Base-by-base conservation (phyloP, 2,329 filamentous ascomycete genomes). In the Colletotrichum karsti region DNA sequence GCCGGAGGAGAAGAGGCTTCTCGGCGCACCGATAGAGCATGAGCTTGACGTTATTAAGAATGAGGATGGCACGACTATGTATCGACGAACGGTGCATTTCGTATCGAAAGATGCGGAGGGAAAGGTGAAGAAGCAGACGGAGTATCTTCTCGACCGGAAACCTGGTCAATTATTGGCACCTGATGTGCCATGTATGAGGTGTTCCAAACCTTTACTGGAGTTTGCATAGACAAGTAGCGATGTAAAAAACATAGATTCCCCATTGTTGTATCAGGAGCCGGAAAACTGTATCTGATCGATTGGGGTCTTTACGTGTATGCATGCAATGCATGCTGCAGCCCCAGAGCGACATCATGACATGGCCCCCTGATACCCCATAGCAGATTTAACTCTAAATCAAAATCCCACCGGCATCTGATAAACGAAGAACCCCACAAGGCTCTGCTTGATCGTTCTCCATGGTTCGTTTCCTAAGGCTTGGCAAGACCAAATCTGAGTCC, bases 61-160 rank as follows among this genome's bases (percentile, higher is more conserved):
- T 3, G 42, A 55, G 1, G 44, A 50, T 7, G 63, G 57, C 7
- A 28, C 50, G 8, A 42, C 26, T 1, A 22, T 26, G 20, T 69
- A 69, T n/a, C 67, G 63, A n/a, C 35, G 67, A 7, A 56, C 37
- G n/a, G 54, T 62, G 9, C 54, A 61, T 2, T 54, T 67, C 2
- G 1, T 69, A 4, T 28, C 15, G 24, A 50, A 48, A 12, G 33
- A 41, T 10, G 30, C 53, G 0, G 35, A 58, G 1, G 63, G 67
- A 8, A 18, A 50, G 15, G 26, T 50, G 12, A 35, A 58, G 7
- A 26, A 24, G 7, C 50, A 51, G 22, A 60, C 53, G 3, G 63
- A 69, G 28, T 59, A 67, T 3, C 35, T 69, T 30, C 56, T 58
- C 24, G 63, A 69, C 30, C 50, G 42, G 7, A 58, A 58, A 26